Conservation (phyloP, 805 yeast species). For the Cyberlindnera mrakii region DNA sequence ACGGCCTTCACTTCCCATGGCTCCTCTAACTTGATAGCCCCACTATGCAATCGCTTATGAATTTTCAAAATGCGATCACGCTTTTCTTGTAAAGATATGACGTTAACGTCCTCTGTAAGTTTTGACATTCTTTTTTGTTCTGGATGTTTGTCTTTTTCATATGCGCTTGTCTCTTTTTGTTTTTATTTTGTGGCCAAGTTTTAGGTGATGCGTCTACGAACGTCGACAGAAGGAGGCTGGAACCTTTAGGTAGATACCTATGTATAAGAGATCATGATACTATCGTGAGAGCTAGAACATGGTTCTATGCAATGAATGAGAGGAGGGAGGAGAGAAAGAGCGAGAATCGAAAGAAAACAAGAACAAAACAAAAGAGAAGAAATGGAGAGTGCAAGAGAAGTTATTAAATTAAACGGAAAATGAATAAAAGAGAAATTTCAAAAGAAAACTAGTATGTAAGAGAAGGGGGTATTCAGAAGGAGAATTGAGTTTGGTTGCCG, state of each 20-base stretch:
- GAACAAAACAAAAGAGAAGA: not conserved
- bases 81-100: not conserved
- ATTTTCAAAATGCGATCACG: constrained; percentile 10
- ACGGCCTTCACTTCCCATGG: not conserved
- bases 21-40: not conserved
- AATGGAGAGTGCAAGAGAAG: too few species aligned
- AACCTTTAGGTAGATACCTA: too few species aligned
- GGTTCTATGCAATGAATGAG: not conserved
- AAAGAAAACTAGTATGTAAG: not conserved
- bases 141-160: too few species aligned
- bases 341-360: not conserved
- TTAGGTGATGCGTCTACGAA: too few species aligned
- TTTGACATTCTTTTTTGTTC: not conserved
- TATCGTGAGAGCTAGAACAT: not conserved
- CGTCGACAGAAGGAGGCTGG: too few species aligned
- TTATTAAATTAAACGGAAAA: not conserved
- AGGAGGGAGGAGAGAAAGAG: not conserved
- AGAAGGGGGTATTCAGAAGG: constrained; percentile 11
- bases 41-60: constrained; percentile 11
- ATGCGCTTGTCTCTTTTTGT: too few species aligned
- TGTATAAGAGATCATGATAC: not conserved
- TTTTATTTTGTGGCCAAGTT: too few species aligned
- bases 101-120: not conserved
- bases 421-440: not conserved
- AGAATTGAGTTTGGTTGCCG: constrained; percentile 37